Evolutionary conservation across 179 eudicot genomes (phyloP), one percentile per base, ranked within the genome.

Genomic region (Patellifolia procumbens): DNA sequence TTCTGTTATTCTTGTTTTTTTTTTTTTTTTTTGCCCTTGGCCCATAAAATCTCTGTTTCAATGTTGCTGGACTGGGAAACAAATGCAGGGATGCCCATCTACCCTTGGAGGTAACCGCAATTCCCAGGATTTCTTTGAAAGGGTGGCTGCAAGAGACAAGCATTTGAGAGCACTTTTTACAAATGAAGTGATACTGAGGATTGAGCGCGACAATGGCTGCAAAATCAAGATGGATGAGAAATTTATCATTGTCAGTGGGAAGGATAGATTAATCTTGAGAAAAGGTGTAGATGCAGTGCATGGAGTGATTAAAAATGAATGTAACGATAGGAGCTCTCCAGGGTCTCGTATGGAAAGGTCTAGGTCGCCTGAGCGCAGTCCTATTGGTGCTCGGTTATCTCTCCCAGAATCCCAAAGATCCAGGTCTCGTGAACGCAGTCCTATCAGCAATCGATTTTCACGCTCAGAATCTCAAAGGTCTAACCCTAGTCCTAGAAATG

Each of bases 221-320:
- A 93, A 88, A 87, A 89, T 96, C 51, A 91, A 83, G 88, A 85
- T 96, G 79, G 94, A 96, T 60, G 99, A 93, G 82, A 96, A 96
- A 74, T 93, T 93, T 81, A 90, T 96, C 60, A 91, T 93, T 68
- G 97, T 96, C 76, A 94, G 97, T 89, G 99, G 97, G 62, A 96
- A 91, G 86, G 99, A 96, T 81, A 86, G 97, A 78, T 79, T 87
- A 85, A 89, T 91, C 58, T 83, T 96, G 88, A 73, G 85, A 59
- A 96, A 93, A 86, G 99, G 99, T 52, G 94, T 93, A 34, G 98
- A 91, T 87, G 94, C 97, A 65, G 99, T 96, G 74, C 97, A 90
- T 81, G 91, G 85, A 78, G 79, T 93, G 53, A 86, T 86, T 70
- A 91, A 88, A 74, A 94, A 89, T 75, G 97, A 88, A 75, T 91